Evolutionary conservation across 495 filamentous ascomycete species (phyloP).

Genomic region (Aspergillus nidulans): DNA sequence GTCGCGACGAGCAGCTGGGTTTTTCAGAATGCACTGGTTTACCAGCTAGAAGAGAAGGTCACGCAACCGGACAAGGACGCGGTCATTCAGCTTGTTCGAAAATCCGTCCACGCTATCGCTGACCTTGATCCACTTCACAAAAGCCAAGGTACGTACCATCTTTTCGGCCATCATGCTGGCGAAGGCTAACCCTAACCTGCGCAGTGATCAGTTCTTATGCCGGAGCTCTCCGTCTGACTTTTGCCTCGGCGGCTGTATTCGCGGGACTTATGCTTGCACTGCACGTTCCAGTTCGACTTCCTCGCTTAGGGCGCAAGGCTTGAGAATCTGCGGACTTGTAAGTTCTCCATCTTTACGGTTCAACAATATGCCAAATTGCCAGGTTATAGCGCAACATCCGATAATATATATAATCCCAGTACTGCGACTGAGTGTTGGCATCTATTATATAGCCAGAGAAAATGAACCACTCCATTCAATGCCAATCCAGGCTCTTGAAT

Average conservation of each 20-base stretch:
- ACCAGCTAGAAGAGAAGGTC: conserved; percentile 54
- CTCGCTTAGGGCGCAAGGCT: conserved; percentile 45
- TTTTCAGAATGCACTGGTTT: conserved; percentile 65
- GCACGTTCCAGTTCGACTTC: conserved; percentile 49
- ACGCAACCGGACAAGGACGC: conserved; percentile 48
- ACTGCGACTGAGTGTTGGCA: background rate
- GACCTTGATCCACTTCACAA: conserved; percentile 46
- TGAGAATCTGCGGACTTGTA: background rate
- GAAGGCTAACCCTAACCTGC: conserved; percentile 20
- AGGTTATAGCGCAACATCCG: background rate
- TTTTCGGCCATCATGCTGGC: background rate
- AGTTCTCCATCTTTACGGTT: background rate
- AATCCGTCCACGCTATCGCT: conserved; percentile 49
- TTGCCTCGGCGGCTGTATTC: conserved; percentile 48
- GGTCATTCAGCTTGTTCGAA: conserved; percentile 49
- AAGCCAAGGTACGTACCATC: conserved; percentile 40
- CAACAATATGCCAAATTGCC: background rate
- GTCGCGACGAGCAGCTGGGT: conserved; percentile 67
- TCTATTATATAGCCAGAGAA: no score
- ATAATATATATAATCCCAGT: background rate
- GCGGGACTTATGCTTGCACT: conserved; percentile 45
- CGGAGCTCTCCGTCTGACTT: conserved; percentile 51
- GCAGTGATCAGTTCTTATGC: conserved; percentile 57
- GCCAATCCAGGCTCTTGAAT: no score
- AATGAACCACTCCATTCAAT: no score